phyloP scores from a whole-genome alignment of 2,329 filamentous ascomycete species.

The Pseudogymnoascus sp. region DNA sequence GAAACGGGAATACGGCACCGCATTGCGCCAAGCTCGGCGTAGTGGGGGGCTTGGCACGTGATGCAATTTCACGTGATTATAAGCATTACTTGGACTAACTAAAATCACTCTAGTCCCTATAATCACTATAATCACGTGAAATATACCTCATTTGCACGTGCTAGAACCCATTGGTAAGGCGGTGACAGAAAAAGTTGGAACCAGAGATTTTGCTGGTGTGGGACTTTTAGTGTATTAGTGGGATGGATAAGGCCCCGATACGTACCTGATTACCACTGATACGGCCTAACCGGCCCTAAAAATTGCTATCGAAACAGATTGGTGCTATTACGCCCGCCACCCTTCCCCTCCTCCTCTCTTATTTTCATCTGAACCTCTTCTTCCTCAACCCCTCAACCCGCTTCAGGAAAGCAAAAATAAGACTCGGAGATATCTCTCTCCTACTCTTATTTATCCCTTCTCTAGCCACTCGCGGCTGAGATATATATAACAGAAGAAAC shows the following conservation, averaged over 20 bases:
- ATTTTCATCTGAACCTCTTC: conserved; percentile 10
- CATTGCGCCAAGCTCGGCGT: background rate
- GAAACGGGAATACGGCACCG: conserved; percentile 4
- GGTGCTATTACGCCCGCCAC: background rate
- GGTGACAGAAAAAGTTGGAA: conserved; percentile 8
- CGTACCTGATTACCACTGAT: conserved; percentile 7
- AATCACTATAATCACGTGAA: background rate
- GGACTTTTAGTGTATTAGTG: no score
- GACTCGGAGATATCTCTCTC: conserved; percentile 2
- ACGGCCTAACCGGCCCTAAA: conserved; percentile 8
- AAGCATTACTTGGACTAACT: background rate
- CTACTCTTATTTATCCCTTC: conserved; percentile 14
- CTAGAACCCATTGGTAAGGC: background rate
- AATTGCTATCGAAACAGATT: background rate
- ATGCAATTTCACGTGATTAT: background rate
- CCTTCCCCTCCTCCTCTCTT: background rate
- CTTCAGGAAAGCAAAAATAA: conserved; percentile 7
- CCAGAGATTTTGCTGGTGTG: background rate
- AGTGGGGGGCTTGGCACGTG: background rate
- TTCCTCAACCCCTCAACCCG: conserved; percentile 10
- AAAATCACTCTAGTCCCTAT: no score
- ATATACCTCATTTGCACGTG: background rate
- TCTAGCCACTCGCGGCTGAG: conserved; percentile 30
- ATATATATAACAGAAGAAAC: conserved; percentile 13
- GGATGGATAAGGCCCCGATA: background rate